Base-by-base conservation (phyloP, 1,139 yeast genomes). In the Saccharomycopsis crataegensis region DNA sequence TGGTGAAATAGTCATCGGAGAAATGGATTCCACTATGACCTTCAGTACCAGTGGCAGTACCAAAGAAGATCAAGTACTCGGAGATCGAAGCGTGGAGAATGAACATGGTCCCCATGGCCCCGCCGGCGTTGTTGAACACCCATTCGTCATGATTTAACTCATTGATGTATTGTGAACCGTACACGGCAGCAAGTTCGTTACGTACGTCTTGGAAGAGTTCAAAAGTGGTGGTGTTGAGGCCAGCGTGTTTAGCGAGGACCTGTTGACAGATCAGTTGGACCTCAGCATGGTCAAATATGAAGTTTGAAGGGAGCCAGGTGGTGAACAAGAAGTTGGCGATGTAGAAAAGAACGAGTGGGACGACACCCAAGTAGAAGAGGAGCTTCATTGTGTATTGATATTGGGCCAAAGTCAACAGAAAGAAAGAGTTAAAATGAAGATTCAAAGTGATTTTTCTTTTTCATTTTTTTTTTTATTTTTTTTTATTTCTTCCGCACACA, bases 31-130 rank as follows among this genome's bases (percentile, higher is more conserved):
- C 99, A 8, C 90, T 76, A 70, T 93, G 99, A 52, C 99, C 99
- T 68, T 89, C 97, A 12, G 96, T 90, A 43, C 98, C 98, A 11
- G 85, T 77, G 16, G 96, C 86, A 44, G 93, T 77, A 54, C 97
- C 96, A 61, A 90, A 89, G 66, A 89, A 77, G 64, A 91, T 91
- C 68, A 93, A 73, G 67, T 93, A 94, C 70, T 93, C 99, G 8
- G 94, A 75, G 63, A 94, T 76, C n/a, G 98, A 91, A 12, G 98
- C 97, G 68, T 94, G 99, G 61, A 93, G 74, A 59, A 94, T 88
- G 63, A 88, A 79, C 98, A 93, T 91, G 56, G 90, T 82, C 33
- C 99, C 99, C 99, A 93, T 93, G 54, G 99, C 98, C 61, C 96
- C 96, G 54, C 99, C 99, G 8, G 99, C 99, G 64, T 89, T 90